These are phyloP conservation scores for Calocera cornea DNA, from an alignment of 768 basidiomycete genomes.

Conservation along the genomic window DNA sequence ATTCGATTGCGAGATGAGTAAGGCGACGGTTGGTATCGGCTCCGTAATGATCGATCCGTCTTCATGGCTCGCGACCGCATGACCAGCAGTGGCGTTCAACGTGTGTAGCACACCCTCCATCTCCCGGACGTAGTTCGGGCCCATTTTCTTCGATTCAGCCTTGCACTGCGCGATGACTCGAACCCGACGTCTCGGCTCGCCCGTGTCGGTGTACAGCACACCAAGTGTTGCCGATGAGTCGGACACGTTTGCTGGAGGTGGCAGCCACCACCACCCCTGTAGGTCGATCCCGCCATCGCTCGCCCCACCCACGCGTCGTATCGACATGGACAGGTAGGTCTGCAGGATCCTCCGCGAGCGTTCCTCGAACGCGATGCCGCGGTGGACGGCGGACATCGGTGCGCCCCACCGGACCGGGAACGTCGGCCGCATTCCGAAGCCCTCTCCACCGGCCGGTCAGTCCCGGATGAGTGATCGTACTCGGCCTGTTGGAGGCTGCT, in stretches of 20 bases:
- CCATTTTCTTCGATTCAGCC: conserved; percentile 67
- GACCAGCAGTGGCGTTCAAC: neutral
- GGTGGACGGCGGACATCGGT: conserved; percentile 39
- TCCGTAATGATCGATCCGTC: neutral
- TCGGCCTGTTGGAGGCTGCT: too few species aligned
- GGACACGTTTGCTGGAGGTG: conserved; percentile 17
- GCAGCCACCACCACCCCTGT: conserved; percentile 89
- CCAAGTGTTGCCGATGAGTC: neutral
- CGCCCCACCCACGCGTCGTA: conserved; percentile 67
- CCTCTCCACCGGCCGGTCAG: too few species aligned
- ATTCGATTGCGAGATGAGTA: conserved; percentile 66
- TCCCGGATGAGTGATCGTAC: too few species aligned
- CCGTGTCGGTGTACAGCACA: neutral
- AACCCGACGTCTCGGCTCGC: conserved; percentile 35
- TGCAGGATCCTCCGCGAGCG: conserved; percentile 50
- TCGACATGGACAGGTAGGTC: conserved; percentile 60
- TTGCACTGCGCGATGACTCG: conserved; percentile 84
- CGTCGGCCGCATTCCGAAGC: neutral
- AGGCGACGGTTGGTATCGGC: conserved; percentile 36
- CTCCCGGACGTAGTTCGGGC: conserved; percentile 73
- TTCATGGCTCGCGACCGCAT: conserved; percentile 8
- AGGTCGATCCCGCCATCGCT: conserved; percentile 85
- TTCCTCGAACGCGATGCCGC: conserved; percentile 63
- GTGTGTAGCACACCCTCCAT: conserved; percentile 70
- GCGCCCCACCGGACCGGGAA: neutral